Evolutionary conservation across 352 stramenopile species (phyloP), one percentile per base, ranked within the genome.

Genomic region (Phytophthora palmivora): DNA sequence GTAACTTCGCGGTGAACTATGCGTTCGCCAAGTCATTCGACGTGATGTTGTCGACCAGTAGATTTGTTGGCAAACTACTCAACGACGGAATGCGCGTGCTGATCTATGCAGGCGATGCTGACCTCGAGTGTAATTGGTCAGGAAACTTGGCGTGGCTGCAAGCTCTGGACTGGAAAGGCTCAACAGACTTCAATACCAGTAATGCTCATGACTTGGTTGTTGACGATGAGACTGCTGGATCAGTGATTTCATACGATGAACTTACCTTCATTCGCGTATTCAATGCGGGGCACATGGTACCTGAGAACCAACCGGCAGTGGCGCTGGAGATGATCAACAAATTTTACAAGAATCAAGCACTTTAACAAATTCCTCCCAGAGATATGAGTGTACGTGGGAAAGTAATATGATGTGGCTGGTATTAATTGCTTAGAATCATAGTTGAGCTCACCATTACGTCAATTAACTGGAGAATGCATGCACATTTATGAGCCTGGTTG

Each of bases 121-220:
- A 99, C 66, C 96, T 98, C 60, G 97, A 98, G 65, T 98, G 92
- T 78, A 98, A 98, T 67, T 98, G 97, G 80, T 62, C 97, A 21
- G 96, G 96, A 19, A 98, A 98, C 61, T 58, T 93, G 58, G 95
- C 94, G 6, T 98, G 94, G 95, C 96, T 91, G 6, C 63, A 84
- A 4, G 85, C 72, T 22, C 74, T 99, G 28, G 72, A 97, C 11
- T 99, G 96, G 96, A 67, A 56, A 12, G 89, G 93, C 34, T 78
- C 87, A 43, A 69, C 76, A 11, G 78, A 67, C 4, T 99, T 98
- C 73, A 85, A 94, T 34, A 51, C 46, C 18, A 74, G 63, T 1
- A 24, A 51, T 4, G 41, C 63, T 26, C 59, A 51, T 6, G 33
- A 70, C 1, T 72, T 76, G 21, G 28, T 70, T 12, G 32, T 61